A percentile compares a stretch with the other conserved stretches of the same genome.
Conservation (phyloP, 1,139 yeast genomes). For the Geotrichum klebahnii region DNA sequence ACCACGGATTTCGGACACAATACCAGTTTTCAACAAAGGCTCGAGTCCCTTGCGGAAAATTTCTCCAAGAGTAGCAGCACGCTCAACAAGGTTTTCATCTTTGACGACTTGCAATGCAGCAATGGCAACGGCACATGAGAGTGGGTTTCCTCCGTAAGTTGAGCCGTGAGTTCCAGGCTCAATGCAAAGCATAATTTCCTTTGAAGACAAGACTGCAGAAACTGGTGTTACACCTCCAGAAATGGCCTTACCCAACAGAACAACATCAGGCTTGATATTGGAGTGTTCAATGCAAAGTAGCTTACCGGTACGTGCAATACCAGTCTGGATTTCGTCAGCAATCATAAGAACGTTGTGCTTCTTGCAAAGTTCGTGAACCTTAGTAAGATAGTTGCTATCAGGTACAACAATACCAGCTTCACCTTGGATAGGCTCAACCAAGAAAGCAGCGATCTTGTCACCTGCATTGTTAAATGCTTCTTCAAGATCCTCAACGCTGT, state of each 20-base stretch:
- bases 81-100: slow-evolving; percentile 80
- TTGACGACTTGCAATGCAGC: slow-evolving; percentile 88
- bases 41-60: slow-evolving; percentile 63
- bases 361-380: slow-evolving; percentile 71
- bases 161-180: slow-evolving; percentile 98
- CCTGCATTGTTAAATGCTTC: slow-evolving; percentile 80
- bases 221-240: slow-evolving; percentile 95
- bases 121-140: slow-evolving; percentile 89
- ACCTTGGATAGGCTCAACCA: slow-evolving; percentile 96
- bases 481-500: slow-evolving; percentile 76
- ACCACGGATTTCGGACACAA: slow-evolving; percentile 89
- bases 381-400: slow-evolving; percentile 69
- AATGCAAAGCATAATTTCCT: slow-evolving; percentile 81
- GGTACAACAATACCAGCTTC: slow-evolving; percentile 98
- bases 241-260: slow-evolving; percentile 87
- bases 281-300: slow-evolving; percentile 88
- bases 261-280: slow-evolving; percentile 77
- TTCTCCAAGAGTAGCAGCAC: slow-evolving; percentile 69
- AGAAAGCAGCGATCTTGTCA: slow-evolving; percentile 83
- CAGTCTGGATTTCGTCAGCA: slow-evolving; percentile 97
- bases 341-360: slow-evolving; percentile 81
- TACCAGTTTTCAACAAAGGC: slow-evolving; percentile 56
- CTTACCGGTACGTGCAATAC: slow-evolving; percentile 95
- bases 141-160: slow-evolving; percentile 96
- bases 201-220: slow-evolving; percentile 82